These are phyloP conservation scores for Stagonosporopsis tanaceti DNA, from an alignment of 2,329 filamentous ascomycete species.

Conservation along the genomic window DNA sequence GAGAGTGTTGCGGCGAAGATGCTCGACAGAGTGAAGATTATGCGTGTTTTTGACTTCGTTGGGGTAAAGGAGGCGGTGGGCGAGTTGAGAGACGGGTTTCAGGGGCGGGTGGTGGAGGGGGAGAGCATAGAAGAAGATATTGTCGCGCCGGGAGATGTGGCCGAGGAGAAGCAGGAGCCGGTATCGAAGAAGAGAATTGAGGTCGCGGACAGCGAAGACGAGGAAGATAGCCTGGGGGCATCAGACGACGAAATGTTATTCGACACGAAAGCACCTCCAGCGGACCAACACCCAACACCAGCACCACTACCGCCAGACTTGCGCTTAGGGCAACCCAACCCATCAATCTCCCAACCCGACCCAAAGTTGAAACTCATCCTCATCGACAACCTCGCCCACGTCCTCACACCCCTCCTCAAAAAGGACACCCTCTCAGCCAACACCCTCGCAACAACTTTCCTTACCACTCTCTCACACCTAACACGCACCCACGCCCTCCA, in stretches of 20 bases:
- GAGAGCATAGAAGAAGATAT: slow-evolving; percentile 14
- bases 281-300: not conserved
- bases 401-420: slow-evolving; percentile 49
- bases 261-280: slow-evolving; percentile 22
- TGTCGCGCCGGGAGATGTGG: not conserved
- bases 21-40: slow-evolving; percentile 57
- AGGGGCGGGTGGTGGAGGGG: slow-evolving; percentile 14
- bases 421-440: slow-evolving; percentile 51
- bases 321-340: not conserved
- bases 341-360: not conserved
- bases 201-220: slow-evolving; percentile 46
- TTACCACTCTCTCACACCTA: slow-evolving; percentile 52
- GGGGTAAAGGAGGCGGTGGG: slow-evolving; percentile 57
- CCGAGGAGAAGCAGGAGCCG: not conserved
- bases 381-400: slow-evolving; percentile 51
- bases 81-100: slow-evolving; percentile 53
- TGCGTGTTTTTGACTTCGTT: slow-evolving; percentile 60
- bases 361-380: slow-evolving; percentile 33
- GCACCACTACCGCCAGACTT: not conserved
- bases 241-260: slow-evolving; percentile 51
- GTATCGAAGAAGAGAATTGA: slow-evolving; percentile 28
- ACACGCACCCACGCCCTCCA: slow-evolving; percentile 48
- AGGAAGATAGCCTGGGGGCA: slow-evolving; percentile 35
- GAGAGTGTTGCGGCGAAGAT: slow-evolving; percentile 16
- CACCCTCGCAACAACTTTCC: slow-evolving; percentile 51